Base-by-base conservation (phyloP, 2,329 filamentous ascomycete genomes). In the Calonectria ilicicola region DNA sequence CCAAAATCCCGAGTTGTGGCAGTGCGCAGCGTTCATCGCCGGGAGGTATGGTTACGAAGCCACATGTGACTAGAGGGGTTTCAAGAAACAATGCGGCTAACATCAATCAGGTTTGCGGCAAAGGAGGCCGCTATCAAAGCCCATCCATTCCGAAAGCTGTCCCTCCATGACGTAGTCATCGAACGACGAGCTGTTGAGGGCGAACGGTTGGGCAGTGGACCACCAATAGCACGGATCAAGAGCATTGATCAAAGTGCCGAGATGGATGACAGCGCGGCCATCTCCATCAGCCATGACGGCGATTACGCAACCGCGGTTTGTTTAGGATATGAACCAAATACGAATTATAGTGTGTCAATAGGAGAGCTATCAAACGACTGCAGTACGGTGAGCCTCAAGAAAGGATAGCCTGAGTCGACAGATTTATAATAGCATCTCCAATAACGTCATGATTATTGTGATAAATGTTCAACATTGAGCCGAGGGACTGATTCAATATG, bases 241-340 rank as follows among this genome's bases (percentile, higher is more conserved):
- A 81, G 81, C 19, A 73, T 79, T 9, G 75, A 75, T 32, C 77
- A 71, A 2, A 78, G 69, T 19, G 79, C 70, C 21, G 81, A 76
- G n/a, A 78, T 72, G 47, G 81, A 86, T 72, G 89, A 91, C 75
- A 86, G 91, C 63, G 95, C 92, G 17, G 87, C 90, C 79, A 81
- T 98, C 53, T 96, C 93, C 72, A 97, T 98, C 78, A 97, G 93
- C 79, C 96, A 98, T 82, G 96, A 98, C 82, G 92, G 91, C 2
- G 93, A 95, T 9, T 98, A 95, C 84, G 95, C 95, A 12, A 92
- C 89, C 23, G 93, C 93, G 8, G 87, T 93, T 1, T 94, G 92
- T 75, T 75, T 95, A 40, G 91, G 89, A n/a, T 77, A 79, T 32
- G 80, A 83, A 12, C 71, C 72, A 32, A 32, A 58, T 27, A 27